phyloP scores from a whole-genome alignment of 2,329 filamentous ascomycete genomes.

The Venturia nashicola region DNA sequence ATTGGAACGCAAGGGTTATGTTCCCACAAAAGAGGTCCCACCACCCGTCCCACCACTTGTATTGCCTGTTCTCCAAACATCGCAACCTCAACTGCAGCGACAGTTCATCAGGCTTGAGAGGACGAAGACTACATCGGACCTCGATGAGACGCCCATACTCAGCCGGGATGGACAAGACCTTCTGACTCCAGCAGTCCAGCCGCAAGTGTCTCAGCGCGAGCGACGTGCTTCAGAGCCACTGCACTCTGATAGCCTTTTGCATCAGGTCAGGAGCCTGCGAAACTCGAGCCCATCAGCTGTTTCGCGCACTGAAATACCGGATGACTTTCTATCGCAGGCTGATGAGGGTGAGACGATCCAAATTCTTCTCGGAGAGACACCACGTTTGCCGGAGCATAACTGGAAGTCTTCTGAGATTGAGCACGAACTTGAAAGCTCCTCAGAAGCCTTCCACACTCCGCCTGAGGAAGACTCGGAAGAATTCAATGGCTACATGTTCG shows the following conservation, averaged over 20 bases:
- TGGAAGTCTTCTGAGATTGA: conserved; percentile 9
- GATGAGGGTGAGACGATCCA: conserved; percentile 43
- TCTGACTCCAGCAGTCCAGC: neutral
- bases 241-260: conserved; percentile 22
- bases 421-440: conserved; percentile 4
- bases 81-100: neutral
- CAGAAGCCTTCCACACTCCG: conserved; percentile 10
- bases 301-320: conserved; percentile 16
- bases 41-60: neutral
- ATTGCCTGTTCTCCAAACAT: neutral
- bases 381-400: conserved; percentile 26
- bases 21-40: neutral
- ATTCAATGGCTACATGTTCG: conserved; percentile 11
- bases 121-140: neutral
- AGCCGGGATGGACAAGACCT: neutral
- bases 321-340: conserved; percentile 26
- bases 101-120: neutral
- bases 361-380: conserved; percentile 39
- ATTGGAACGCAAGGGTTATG: neutral
- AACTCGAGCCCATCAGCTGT: conserved; percentile 28
- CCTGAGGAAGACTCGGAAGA: neutral
- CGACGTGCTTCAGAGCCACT: neutral
- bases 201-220: neutral
- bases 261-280: conserved; percentile 36
- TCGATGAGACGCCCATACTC: conserved; percentile 10